Base-by-base conservation (phyloP, 805 yeast species). In the Clavispora vitiphila region DNA sequence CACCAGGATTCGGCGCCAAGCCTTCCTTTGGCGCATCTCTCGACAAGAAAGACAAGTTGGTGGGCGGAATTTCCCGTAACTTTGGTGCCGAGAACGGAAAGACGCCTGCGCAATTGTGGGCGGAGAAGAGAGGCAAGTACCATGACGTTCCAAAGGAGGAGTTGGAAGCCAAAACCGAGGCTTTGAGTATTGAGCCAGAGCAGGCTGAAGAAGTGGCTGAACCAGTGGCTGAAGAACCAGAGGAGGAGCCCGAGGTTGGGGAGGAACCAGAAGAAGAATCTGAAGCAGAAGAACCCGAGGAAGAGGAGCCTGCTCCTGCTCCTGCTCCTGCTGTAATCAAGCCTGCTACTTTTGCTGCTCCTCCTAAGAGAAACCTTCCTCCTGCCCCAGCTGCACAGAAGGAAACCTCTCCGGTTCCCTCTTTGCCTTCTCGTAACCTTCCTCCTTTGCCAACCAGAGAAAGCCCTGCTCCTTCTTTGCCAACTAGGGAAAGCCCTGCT, bases 101-200 rank as follows among this genome's bases (percentile, higher is more conserved):
- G 63, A 85, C 96, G 7, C 96, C 97, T 19, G 96, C 96, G 22
- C 96, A 89, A 66, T 55, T 86, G 22, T 89, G 97, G 97, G 97
- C 96, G 19, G 96, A 85, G 59, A 85, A 82, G 67, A 80, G 83
- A 57, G 95, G 88, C 37, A 74, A 81, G 58, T 78, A 70, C 53
- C 76, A 72, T 51, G 65, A 68, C 35, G 77, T 68, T 37, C 23
- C 58, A 10, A 53, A 61, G 23, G 52, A 53, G 4, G 48, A 19
- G 18, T 40, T 46, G 24, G 35, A 51, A 55, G 3, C 37, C 18
- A 36, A 36, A 32, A 16, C 26, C 12, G 22, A 16, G 23, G 21
- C 30, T 5, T 36, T 36, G 38, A 23, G 26, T 16, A 20, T 36
- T 24, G 30, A 24, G 14, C 20, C 25, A 1, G 23, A 24, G 11